phyloP scores from a whole-genome alignment of 225 moss, liverwort and hornwort species.

The Marchantia polymorpha region DNA sequence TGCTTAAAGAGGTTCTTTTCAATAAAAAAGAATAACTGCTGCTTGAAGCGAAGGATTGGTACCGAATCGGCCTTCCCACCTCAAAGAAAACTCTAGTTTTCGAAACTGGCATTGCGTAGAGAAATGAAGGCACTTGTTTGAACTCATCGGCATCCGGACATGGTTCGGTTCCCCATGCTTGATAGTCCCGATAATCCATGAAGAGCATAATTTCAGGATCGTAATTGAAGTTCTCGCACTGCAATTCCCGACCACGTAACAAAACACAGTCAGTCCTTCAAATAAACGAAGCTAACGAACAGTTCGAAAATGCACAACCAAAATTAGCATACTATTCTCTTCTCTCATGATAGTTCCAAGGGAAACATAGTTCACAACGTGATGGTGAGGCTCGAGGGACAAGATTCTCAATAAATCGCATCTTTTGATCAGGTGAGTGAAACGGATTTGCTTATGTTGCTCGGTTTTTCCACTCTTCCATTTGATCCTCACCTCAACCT shows the following conservation, averaged over 20 bases:
- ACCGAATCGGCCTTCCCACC: constrained; percentile 33
- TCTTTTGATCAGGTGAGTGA: too few relatives aligned
- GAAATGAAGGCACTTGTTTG: constrained; percentile 72
- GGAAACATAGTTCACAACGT: background rate
- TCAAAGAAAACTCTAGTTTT: constrained; percentile 85
- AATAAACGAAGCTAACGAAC: too few relatives aligned
- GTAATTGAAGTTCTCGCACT: constrained; percentile 86
- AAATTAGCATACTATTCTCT: too few relatives aligned
- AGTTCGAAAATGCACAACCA: too few relatives aligned
- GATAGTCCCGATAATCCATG: constrained; percentile 97
- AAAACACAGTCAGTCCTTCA: background rate
- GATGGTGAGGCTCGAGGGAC: too few relatives aligned
- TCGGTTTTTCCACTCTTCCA: background rate
- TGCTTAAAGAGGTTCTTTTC: too few relatives aligned
- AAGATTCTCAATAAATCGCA: too few relatives aligned
- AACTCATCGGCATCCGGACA: constrained; percentile 54
- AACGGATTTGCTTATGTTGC: too few relatives aligned
- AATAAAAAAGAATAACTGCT: background rate
- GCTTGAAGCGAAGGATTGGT: background rate
- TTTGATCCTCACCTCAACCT: constrained; percentile 74
- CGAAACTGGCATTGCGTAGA: constrained; percentile 93
- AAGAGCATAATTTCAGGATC: constrained; percentile 93
- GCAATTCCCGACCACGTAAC: constrained; percentile 9
- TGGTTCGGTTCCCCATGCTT: constrained; percentile 46
- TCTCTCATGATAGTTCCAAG: background rate